A percentile compares a stretch with the other conserved stretches of the same genome.
phyloP scores from a whole-genome alignment of 2,329 filamentous ascomycete genomes.

The Penicillium sp. region DNA sequence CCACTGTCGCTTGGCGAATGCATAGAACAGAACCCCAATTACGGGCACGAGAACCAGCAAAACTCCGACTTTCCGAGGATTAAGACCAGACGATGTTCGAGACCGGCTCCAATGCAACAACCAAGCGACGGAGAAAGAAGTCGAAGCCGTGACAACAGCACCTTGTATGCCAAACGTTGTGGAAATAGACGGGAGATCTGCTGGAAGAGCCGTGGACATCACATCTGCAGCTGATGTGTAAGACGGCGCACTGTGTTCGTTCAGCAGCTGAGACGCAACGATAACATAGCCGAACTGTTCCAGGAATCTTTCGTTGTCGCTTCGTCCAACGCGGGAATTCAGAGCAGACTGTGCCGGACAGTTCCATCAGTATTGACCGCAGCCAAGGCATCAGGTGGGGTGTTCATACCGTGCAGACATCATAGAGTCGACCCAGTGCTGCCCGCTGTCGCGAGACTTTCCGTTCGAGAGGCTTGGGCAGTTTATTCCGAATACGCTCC shows the following conservation, averaged over 20 bases:
- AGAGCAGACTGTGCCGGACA: constrained; percentile 26
- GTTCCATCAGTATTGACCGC: too few relatives aligned
- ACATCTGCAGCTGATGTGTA: constrained; percentile 33
- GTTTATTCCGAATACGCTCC: constrained; percentile 41
- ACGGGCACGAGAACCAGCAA: constrained; percentile 43
- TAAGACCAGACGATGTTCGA: constrained; percentile 42
- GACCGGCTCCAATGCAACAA: constrained; percentile 62
- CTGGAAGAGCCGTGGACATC: constrained; percentile 21
- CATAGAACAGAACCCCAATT: constrained; percentile 54
- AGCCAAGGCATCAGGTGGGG: too few relatives aligned
- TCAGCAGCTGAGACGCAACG: constrained; percentile 80
- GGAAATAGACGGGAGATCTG: constrained; percentile 28
- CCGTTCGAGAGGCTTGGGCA: constrained; percentile 43
- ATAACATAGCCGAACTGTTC: constrained; percentile 91
- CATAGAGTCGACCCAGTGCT: constrained; percentile 35
- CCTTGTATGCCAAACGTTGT: constrained; percentile 52
- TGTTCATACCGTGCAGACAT: constrained; percentile 42
- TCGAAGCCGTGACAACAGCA: constrained; percentile 55
- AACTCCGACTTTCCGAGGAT: constrained; percentile 34
- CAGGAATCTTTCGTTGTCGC: constrained; percentile 74
- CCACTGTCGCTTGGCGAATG: constrained; percentile 70
- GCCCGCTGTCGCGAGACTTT: constrained; percentile 24
- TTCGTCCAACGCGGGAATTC: constrained; percentile 52
- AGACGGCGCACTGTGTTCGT: constrained; percentile 46
- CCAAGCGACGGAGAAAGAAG: constrained; percentile 56